Conservation (phyloP, 2,329 filamentous ascomycete genomes). For the Elsinoe batatas region DNA sequence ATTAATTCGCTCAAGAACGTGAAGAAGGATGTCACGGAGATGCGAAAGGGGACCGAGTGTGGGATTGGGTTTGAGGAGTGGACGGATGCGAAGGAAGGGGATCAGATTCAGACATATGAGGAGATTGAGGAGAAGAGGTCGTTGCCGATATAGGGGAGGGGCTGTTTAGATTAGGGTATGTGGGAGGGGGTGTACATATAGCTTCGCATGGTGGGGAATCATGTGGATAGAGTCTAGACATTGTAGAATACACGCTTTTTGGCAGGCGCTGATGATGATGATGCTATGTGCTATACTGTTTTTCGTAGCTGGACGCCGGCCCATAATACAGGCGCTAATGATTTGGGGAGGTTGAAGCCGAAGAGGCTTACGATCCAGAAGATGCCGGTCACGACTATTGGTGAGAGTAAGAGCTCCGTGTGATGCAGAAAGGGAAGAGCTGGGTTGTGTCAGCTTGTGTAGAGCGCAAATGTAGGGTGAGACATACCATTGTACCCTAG, state of each 20-base stretch:
- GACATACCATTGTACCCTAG: slow-evolving; percentile 52
- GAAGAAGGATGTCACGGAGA: slow-evolving; percentile 83
- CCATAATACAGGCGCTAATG: slow-evolving; percentile 42
- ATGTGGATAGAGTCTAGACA: slow-evolving; percentile 3
- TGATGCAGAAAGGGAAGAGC: slow-evolving; percentile 58
- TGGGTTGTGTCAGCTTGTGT: slow-evolving; percentile 17
- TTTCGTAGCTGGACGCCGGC: slow-evolving; percentile 35
- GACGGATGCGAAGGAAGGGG: slow-evolving; percentile 67
- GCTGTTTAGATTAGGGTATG: not conserved
- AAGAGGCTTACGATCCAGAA: slow-evolving; percentile 48
- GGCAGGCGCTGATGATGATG: not conserved
- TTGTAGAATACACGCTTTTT: slow-evolving; percentile 3
- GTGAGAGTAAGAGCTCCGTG: slow-evolving; percentile 54
- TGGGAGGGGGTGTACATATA: slow-evolving; percentile 1
- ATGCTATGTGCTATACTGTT: slow-evolving; percentile 16
- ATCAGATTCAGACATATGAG: slow-evolving; percentile 81
- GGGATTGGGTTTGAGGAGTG: slow-evolving; percentile 77
- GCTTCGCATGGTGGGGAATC: not conserved
- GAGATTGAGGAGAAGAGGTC: slow-evolving; percentile 62
- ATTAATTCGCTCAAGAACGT: slow-evolving; percentile 77
- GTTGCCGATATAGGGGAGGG: slow-evolving; percentile 26
- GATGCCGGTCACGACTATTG: slow-evolving; percentile 49
- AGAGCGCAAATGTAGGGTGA: not conserved
- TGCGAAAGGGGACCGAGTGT: slow-evolving; percentile 89
- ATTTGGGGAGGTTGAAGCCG: slow-evolving; percentile 41